phyloP scores from a whole-genome alignment of 768 basidiomycete genomes.

The Pleurotus sapidus region DNA sequence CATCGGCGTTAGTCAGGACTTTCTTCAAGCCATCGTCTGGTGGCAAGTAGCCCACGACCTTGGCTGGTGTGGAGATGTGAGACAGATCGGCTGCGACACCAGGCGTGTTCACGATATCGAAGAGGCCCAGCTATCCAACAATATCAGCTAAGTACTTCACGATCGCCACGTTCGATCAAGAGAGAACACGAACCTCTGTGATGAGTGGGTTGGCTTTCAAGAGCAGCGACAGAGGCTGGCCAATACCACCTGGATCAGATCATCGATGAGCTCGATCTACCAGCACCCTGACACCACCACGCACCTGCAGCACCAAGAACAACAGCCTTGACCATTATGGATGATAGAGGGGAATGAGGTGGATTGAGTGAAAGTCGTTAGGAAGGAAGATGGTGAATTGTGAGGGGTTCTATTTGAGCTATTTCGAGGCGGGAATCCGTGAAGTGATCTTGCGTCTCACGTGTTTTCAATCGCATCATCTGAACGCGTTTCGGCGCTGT shows the following conservation, averaged over 20 bases:
- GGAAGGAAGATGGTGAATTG: conserved; percentile 2
- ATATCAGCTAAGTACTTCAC: conserved; percentile 1
- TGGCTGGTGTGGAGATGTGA: conserved; percentile 88
- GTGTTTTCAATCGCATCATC: conserved; percentile 5
- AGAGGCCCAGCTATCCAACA: conserved; percentile 68
- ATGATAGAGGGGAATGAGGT: background rate
- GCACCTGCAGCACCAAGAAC: conserved; percentile 95
- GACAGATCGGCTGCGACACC: conserved; percentile 95
- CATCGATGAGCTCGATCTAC: conserved; percentile 6
- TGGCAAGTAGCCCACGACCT: conserved; percentile 78
- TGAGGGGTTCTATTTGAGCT: background rate
- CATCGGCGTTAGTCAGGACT: conserved; percentile 77
- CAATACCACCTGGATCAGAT: conserved; percentile 76
- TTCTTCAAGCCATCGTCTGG: conserved; percentile 81
- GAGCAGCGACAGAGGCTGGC: conserved; percentile 91
- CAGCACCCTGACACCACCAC: conserved; percentile 13
- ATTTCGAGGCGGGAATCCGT: conserved; percentile 7
- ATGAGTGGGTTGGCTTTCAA: conserved; percentile 84
- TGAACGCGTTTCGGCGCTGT: background rate
- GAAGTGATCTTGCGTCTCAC: conserved; percentile 1
- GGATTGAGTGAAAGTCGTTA: background rate
- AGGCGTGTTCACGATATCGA: conserved; percentile 97
- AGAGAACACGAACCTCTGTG: conserved; percentile 53
- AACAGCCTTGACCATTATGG: conserved; percentile 71
- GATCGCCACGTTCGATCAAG: background rate